Percentiles rank a stretch among this genome's conserved stretches.
These are phyloP conservation scores for Daldinia eschscholtzii DNA, from an alignment of 2,329 filamentous ascomycete species.

Conservation along the genomic window DNA sequence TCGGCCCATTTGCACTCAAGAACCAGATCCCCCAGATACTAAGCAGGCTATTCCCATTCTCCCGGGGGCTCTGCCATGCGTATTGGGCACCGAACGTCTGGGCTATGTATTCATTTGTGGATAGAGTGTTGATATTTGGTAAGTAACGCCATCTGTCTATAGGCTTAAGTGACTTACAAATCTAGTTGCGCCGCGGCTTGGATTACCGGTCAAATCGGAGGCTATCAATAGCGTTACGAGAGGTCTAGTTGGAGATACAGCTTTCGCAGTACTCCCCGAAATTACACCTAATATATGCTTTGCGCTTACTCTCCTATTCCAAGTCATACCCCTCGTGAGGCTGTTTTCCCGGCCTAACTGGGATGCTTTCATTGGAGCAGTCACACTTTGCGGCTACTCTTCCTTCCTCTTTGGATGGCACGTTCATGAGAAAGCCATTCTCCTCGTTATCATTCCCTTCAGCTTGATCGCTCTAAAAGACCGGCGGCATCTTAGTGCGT, in stretches of 20 bases:
- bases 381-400: slow-evolving; percentile 94
- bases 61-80: slow-evolving; percentile 91
- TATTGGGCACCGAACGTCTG: slow-evolving; percentile 99
- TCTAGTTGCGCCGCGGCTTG: slow-evolving; percentile 83
- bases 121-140: slow-evolving; percentile 86
- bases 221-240: slow-evolving; percentile 91
- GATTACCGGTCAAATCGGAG: slow-evolving; percentile 76
- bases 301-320: slow-evolving; percentile 82
- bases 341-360: slow-evolving; percentile 85
- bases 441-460: slow-evolving; percentile 95
- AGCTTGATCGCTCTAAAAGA: slow-evolving; percentile 91
- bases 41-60: slow-evolving; percentile 91
- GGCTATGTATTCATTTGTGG: slow-evolving; percentile 94
- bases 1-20: slow-evolving; percentile 88
- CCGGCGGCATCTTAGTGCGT: slow-evolving; percentile 89
- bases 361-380: slow-evolving; percentile 88
- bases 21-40: slow-evolving; percentile 87
- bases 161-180: slow-evolving; percentile 52
- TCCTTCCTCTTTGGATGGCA: slow-evolving; percentile 99
- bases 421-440: slow-evolving; percentile 96
- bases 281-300: slow-evolving; percentile 86
- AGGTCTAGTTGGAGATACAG: slow-evolving; percentile 91
- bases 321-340: slow-evolving; percentile 82
- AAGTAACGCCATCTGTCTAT: slow-evolving; percentile 53
- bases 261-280: slow-evolving; percentile 92